Evolutionary conservation across 139 green algal species (phyloP).

Genomic region (Volvox africanus): DNA sequence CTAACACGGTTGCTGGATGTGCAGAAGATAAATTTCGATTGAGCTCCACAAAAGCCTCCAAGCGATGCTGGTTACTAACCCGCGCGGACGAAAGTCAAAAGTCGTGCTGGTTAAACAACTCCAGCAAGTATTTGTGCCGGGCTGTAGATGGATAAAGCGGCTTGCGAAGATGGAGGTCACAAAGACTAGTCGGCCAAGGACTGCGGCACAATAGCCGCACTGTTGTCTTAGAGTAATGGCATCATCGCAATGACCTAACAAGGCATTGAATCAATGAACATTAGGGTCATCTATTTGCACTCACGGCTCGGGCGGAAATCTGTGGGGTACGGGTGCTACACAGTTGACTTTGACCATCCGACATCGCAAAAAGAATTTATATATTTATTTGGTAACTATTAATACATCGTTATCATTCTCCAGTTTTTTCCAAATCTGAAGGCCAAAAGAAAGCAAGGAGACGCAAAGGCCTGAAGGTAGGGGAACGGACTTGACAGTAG

Average conservation of each 20-base stretch:
- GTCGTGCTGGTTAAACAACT: no score
- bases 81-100: no score
- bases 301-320: background rate
- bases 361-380: no score
- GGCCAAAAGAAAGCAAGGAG: background rate
- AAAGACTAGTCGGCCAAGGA: background rate
- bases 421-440: no score
- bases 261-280: background rate
- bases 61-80: no score
- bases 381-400: no score
- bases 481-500: background rate
- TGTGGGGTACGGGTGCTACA: background rate
- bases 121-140: no score
- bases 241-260: background rate
- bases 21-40: background rate
- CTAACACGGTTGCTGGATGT: constrained; percentile 2
- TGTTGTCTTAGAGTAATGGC: background rate
- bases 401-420: no score
- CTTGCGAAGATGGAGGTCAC: background rate
- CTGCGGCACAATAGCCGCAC: constrained; percentile 8
- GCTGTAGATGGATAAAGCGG: background rate
- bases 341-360: no score
- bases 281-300: background rate
- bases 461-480: background rate
- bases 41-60: no score